Base-by-base conservation (phyloP, 1,139 yeast species). In the Torulaspora globosa region DNA sequence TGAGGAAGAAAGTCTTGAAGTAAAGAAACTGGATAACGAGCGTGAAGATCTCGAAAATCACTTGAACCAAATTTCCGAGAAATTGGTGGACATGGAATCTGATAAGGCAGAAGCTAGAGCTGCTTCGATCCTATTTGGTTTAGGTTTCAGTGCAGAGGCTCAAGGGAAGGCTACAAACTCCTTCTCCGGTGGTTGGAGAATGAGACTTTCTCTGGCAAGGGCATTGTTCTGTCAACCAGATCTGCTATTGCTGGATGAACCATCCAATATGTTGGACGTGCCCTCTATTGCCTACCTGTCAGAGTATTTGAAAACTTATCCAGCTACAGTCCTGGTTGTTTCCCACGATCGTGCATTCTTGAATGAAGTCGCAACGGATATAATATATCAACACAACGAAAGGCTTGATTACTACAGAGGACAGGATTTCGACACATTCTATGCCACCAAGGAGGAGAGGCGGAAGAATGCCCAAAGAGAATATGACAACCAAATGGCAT, bases 121-220 rank as follows among this genome's bases (percentile, higher is more conserved):
- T 9, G 97, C 97, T 3, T 82, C 95, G n/a, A 92, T 92, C 53
- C 73, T 92, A 51, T 86, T 70, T 55, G 98, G 98, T 65, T 75
- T 92, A 49, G 98, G 98, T 50, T 92, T 92, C 73, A 83, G 96
- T 41, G 80, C 80, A 54, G 96, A 86, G 61, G 78, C 96, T 5
- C 98, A 92, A 66, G 71, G 73, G 43, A 74, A 74, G 49, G 82
- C 96, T 19, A 89, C 97, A 9, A 90, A 88, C 58, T 78, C 92
- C 28, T 92, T 92, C 67, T 89, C 97, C 45, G 98, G 98, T 78
- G 98, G 98, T 81, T 92, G 98, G 98, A 84, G 98, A 78, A 92
- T 92, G 98, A 84, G 98, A 74, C 77, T 92, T 56, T 87, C 97
- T n/a, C 76, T 92, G 53, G 98, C 98, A 2, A 80, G 98, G 71